phyloP scores from a whole-genome alignment of 2,329 filamentous ascomycete genomes.

The Trichoderma aggressivum region DNA sequence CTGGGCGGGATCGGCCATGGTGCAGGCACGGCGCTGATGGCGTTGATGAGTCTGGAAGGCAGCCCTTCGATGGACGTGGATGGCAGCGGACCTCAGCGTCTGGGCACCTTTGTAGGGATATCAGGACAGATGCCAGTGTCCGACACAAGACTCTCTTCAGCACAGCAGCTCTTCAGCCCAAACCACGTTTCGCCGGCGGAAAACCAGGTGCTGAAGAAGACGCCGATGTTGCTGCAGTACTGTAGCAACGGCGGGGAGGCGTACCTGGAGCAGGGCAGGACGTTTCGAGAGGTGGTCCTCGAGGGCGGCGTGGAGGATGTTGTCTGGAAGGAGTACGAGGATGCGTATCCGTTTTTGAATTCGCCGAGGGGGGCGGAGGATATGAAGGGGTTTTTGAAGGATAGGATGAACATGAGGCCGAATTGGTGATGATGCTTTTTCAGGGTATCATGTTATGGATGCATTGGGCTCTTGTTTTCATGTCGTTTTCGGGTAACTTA shows the following conservation, averaged over 20 bases:
- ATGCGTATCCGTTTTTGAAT: conserved; percentile 3
- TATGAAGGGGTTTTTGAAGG: conserved; percentile 5
- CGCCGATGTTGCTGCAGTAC: conserved; percentile 5
- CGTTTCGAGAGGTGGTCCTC: background rate
- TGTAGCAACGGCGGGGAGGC: background rate
- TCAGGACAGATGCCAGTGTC: background rate
- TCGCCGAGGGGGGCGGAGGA: conserved; percentile 10
- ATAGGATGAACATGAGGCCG: background rate
- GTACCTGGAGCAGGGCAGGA: background rate
- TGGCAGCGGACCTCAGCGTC: background rate
- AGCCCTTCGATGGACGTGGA: too few relatives aligned
- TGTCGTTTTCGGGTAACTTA: background rate
- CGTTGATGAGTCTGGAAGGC: background rate
- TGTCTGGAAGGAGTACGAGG: conserved; percentile 1
- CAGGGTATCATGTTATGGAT: background rate
- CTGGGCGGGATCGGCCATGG: conserved; percentile 8
- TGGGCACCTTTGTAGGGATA: conserved; percentile 6
- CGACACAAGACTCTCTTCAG: background rate
- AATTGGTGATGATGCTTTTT: background rate
- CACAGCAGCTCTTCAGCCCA: background rate
- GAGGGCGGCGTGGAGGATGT: background rate
- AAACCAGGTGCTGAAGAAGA: background rate
- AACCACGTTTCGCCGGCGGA: background rate
- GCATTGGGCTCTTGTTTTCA: background rate
- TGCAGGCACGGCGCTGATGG: background rate